These are phyloP conservation scores for Suhomyces coccinellae DNA, from an alignment of 1,139 yeast species.

Conservation along the genomic window DNA sequence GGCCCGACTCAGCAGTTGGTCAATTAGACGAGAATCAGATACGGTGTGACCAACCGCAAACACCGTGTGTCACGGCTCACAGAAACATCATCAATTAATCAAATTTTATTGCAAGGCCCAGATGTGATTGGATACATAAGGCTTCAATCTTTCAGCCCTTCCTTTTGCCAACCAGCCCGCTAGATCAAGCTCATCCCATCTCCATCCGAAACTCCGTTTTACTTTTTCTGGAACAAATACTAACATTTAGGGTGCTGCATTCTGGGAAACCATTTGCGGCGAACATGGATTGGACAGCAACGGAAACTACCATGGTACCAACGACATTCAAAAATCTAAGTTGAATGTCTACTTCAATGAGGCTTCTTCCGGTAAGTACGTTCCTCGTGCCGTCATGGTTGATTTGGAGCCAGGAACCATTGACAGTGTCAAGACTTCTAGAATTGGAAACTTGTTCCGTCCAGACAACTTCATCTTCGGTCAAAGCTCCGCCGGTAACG, in stretches of 20 bases:
- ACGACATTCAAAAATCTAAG: conserved; percentile 65
- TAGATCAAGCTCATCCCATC: background rate
- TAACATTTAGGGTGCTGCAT: conserved; percentile 79
- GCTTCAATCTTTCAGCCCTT: background rate
- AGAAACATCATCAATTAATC: too few species aligned
- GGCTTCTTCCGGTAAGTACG: conserved; percentile 83
- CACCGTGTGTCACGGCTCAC: background rate
- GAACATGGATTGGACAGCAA: conserved; percentile 91
- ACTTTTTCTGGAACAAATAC: conserved; percentile 15
- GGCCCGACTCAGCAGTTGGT: background rate
- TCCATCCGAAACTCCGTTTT: background rate
- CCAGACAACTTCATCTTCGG: conserved; percentile 90
- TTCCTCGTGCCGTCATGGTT: conserved; percentile 89
- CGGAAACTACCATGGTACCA: conserved; percentile 73
- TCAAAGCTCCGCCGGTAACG: conserved; percentile 90
- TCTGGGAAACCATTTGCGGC: conserved; percentile 96
- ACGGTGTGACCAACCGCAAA: background rate
- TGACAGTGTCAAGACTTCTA: conserved; percentile 76
- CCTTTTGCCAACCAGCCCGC: too few species aligned
- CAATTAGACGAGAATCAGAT: background rate
- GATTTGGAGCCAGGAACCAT: conserved; percentile 94
- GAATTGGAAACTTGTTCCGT: conserved; percentile 80
- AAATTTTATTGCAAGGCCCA: background rate
- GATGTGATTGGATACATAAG: background rate
- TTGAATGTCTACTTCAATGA: conserved; percentile 52